Conservation (phyloP, 1,284 basidiomycete species). For the Sanghuangporus weigelae region DNA sequence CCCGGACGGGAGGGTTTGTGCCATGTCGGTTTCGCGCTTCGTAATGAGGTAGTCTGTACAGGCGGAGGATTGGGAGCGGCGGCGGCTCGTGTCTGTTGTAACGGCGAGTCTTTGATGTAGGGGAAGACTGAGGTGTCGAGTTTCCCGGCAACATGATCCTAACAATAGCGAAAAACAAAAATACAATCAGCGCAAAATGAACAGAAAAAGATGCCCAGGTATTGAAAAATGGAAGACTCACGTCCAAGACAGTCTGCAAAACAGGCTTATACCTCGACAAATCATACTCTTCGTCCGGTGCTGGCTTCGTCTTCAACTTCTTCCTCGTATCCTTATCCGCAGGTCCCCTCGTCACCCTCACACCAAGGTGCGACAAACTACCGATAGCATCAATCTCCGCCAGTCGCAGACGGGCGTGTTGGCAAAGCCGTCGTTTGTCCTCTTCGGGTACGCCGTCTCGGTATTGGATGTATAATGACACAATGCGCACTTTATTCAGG, state of each 20-base stretch:
- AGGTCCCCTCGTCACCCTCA: conserved; percentile 71
- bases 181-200: conserved; percentile 23
- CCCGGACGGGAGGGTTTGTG: conserved; percentile 61
- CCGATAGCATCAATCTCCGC: conserved; percentile 95
- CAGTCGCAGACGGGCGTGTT: conserved; percentile 88
- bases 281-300: conserved; percentile 85
- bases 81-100: conserved; percentile 37
- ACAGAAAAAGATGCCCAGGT: not conserved
- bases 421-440: conserved; percentile 90
- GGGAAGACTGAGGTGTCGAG: conserved; percentile 84
- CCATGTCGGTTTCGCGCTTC: conserved; percentile 84
- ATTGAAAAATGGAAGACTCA: conserved; percentile 25
- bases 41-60: conserved; percentile 65
- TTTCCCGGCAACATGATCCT: conserved; percentile 81
- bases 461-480: conserved; percentile 93
- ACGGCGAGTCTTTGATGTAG: conserved; percentile 85
- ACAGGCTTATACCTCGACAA: conserved; percentile 91
- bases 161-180: conserved; percentile 1
- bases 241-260: conserved; percentile 82
- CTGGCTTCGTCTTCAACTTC: conserved; percentile 74
- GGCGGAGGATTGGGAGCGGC: conserved; percentile 34
- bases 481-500: conserved; percentile 91
- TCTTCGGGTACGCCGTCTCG: conserved; percentile 98
- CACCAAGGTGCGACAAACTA: conserved; percentile 80
- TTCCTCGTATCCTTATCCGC: conserved; percentile 73